Evolutionary conservation across 768 basidiomycete species (phyloP), one percentile per base, ranked within the genome.

Genomic region (Trametes cingulata): DNA sequence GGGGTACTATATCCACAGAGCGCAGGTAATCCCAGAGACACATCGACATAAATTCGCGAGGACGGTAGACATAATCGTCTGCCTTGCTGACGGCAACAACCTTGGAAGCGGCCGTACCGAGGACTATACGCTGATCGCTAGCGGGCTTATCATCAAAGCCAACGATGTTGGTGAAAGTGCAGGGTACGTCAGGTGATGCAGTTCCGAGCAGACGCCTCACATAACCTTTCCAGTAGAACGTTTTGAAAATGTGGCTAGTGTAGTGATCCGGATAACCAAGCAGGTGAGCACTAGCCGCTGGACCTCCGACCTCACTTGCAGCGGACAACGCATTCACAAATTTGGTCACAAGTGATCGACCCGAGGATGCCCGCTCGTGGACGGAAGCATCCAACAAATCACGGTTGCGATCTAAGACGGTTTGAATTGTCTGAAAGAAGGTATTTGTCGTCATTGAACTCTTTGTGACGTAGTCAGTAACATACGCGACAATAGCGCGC

Each of bases 391-490:
- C 17, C 8, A 6, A n/a, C 17, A 41, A 15, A 41, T 41, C 40
- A n/a, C 10, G 13, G 14, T 41, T 6, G 14, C 19, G 13, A n/a
- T 9, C 40, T 5, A 41, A n/a, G 6, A 75, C 63, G 13, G 42
- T 48, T 9, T 54, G 43, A 0, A 76, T 62, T 9, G 73, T 59
- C 1, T 77, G 67, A 68, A 80, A 78, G 29, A 77, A 69, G 14
- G 67, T 66, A 62, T 76, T 70, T 0, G 75, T 77, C 49, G 78
- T 80, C 14, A 81, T 60, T 1, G 68, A 45, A 0, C 69, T 43
- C 61, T 81, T 81, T 0, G 76, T 78, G 0, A 80, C 71, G 63
- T 81, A 81, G 35, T 81, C 76, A 7, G 78, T 70, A 0, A 78
- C 68, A 67, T 78, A 79, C 19, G 71, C 64, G 0, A 78, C 56